Evolutionary conservation across 148 eudicot species (phyloP).

Genomic region (Tetragonia tetragonoides): DNA sequence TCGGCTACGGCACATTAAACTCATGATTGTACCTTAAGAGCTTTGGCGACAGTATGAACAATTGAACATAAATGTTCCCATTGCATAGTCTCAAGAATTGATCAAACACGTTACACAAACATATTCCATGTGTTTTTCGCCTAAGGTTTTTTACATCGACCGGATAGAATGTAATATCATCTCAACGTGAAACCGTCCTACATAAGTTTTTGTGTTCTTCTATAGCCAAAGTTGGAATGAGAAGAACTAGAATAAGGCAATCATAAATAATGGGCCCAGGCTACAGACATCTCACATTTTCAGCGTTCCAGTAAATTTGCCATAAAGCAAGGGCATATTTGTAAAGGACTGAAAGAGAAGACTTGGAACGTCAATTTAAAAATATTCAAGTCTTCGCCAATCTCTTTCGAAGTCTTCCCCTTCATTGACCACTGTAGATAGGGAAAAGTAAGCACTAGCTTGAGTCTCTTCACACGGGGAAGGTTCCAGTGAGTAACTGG

Average conservation of each 20-base stretch:
- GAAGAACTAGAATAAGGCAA: neutral
- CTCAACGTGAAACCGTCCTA: neutral
- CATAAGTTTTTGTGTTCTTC: too few relatives aligned
- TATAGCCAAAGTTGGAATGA: neutral
- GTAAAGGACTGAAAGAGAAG: neutral
- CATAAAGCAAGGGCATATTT: neutral
- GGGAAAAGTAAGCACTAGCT: neutral
- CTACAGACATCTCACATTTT: too few relatives aligned
- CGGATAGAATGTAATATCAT: too few relatives aligned
- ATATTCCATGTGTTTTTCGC: too few relatives aligned
- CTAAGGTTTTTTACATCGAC: too few relatives aligned
- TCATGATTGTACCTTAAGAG: neutral
- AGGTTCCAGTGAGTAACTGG: neutral
- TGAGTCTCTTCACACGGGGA: neutral
- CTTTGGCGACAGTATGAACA: neutral
- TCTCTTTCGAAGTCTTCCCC: neutral
- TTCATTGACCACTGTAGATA: neutral
- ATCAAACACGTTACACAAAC: too few relatives aligned
- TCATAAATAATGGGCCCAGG: too few relatives aligned
- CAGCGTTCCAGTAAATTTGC: neutral
- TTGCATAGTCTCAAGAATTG: too few relatives aligned
- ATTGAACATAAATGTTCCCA: too few relatives aligned
- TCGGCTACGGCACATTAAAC: neutral
- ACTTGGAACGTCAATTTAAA: slow-evolving; percentile 4
- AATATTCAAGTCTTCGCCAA: neutral